Evolutionary conservation across 139 green algal species (phyloP).

Genomic region (Picochlorum costavermella): DNA sequence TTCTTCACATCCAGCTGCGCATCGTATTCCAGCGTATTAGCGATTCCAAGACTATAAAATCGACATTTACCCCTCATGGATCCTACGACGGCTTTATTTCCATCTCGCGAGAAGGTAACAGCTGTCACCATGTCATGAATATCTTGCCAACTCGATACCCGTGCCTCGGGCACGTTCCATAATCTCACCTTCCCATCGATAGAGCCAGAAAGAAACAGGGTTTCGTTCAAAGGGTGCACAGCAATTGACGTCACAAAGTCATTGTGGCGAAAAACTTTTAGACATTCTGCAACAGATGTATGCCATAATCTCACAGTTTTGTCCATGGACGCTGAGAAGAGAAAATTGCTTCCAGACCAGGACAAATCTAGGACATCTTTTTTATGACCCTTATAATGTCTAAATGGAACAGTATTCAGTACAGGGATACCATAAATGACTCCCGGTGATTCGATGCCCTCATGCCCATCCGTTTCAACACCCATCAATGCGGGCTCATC

Average conservation of each 20-base stretch:
- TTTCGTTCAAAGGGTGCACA: slow-evolving; percentile 76
- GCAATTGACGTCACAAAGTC: slow-evolving; percentile 74
- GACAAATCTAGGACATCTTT: slow-evolving; percentile 79
- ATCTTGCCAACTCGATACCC: slow-evolving; percentile 63
- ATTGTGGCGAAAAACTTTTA: slow-evolving; percentile 66
- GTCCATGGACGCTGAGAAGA: slow-evolving; percentile 80
- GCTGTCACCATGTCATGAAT: slow-evolving; percentile 89
- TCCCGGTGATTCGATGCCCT: background rate
- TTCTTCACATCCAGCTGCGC: slow-evolving; percentile 66
- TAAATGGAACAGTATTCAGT: slow-evolving; percentile 12
- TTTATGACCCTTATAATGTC: slow-evolving; percentile 38
- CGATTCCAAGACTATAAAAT: slow-evolving; percentile 46
- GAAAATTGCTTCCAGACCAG: slow-evolving; percentile 69
- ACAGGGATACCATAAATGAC: slow-evolving; percentile 13
- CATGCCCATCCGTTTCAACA: background rate
- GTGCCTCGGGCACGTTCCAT: slow-evolving; percentile 76
- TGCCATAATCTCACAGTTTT: slow-evolving; percentile 86
- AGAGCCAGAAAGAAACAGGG: slow-evolving; percentile 67
- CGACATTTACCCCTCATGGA: slow-evolving; percentile 59
- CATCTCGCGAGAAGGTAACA: slow-evolving; percentile 52
- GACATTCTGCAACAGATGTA: slow-evolving; percentile 55
- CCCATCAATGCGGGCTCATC: background rate
- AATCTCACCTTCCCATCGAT: slow-evolving; percentile 77
- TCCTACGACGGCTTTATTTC: slow-evolving; percentile 48
- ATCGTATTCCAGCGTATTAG: slow-evolving; percentile 62